A percentile compares a stretch with the other conserved stretches of the same genome.
These are phyloP conservation scores for Globisporangium cederbergense DNA, from an alignment of 352 stramenopile species.

Conservation along the genomic window DNA sequence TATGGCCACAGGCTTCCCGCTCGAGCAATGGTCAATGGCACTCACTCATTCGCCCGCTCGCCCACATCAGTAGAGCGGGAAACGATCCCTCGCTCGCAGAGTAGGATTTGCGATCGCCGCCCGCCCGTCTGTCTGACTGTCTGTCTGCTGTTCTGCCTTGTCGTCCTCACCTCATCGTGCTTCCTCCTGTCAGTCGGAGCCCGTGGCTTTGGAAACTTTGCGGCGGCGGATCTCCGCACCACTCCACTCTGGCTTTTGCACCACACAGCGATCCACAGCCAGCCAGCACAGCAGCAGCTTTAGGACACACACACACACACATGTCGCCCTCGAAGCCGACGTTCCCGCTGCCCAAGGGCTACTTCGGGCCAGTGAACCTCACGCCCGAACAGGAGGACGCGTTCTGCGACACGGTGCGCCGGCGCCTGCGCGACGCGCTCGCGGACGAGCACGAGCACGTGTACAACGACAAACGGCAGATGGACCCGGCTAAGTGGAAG, in stretches of 20 bases:
- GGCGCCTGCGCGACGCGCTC: constrained; percentile 26
- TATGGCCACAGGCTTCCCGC: background rate
- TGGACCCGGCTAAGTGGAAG: constrained; percentile 44
- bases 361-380: constrained; percentile 30
- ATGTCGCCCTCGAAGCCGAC: constrained; percentile 2
- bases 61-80: background rate
- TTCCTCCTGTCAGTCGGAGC: no score
- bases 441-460: constrained; percentile 29
- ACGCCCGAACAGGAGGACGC: constrained; percentile 28
- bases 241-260: background rate
- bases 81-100: background rate
- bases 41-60: no score
- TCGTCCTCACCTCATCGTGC: background rate
- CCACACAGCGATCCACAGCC: background rate
- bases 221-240: no score
- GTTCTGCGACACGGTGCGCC: constrained; percentile 22
- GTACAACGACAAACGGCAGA: constrained; percentile 22
- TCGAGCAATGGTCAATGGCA: background rate
- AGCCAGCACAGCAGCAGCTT: background rate
- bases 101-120: background rate
- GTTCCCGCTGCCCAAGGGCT: constrained; percentile 22
- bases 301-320: background rate
- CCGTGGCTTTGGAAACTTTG: no score
- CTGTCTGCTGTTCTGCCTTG: background rate
- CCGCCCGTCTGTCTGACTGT: background rate